Evolutionary conservation across 2,329 filamentous ascomycete genomes (phyloP).

Genomic region (Microcyclospora tardicrescens): DNA sequence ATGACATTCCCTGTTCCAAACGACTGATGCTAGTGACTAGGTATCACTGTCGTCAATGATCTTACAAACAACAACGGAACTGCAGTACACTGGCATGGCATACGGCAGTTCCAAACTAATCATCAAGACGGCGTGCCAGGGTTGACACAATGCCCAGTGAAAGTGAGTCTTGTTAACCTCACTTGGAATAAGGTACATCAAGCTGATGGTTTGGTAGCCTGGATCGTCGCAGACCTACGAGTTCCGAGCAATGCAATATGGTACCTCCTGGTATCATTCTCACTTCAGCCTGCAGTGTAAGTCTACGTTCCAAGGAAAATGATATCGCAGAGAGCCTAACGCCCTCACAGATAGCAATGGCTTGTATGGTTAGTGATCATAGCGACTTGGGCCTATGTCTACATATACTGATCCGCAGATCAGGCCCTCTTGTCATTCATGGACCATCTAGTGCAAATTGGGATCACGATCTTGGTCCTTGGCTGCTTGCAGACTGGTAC

Average conservation of each 20-base stretch:
- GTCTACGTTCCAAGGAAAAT: too few relatives aligned
- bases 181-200: too few relatives aligned
- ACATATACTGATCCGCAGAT: too few relatives aligned
- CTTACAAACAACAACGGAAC: constrained; percentile 51
- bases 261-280: constrained; percentile 40
- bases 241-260: constrained; percentile 41
- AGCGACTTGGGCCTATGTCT: too few relatives aligned
- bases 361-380: too few relatives aligned
- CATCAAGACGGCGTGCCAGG: constrained; percentile 45
- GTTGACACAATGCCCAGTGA: constrained; percentile 33
- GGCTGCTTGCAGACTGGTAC: constrained; percentile 50
- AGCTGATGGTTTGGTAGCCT: too few relatives aligned
- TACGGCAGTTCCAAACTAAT: constrained; percentile 44
- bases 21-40: too few relatives aligned
- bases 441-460: constrained; percentile 47
- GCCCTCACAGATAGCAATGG: too few relatives aligned
- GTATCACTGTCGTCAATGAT: too few relatives aligned
- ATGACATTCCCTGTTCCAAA: too few relatives aligned
- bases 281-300: constrained; percentile 44
- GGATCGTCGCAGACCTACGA: constrained; percentile 43
- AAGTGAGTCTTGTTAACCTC: too few relatives aligned
- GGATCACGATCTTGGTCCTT: constrained; percentile 48
- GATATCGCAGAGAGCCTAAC: too few relatives aligned
- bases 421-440: constrained; percentile 50
- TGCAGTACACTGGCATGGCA: constrained; percentile 50